These are phyloP conservation scores for Brettanomyces naardenensis DNA, from an alignment of 805 yeast species.

Conservation along the genomic window DNA sequence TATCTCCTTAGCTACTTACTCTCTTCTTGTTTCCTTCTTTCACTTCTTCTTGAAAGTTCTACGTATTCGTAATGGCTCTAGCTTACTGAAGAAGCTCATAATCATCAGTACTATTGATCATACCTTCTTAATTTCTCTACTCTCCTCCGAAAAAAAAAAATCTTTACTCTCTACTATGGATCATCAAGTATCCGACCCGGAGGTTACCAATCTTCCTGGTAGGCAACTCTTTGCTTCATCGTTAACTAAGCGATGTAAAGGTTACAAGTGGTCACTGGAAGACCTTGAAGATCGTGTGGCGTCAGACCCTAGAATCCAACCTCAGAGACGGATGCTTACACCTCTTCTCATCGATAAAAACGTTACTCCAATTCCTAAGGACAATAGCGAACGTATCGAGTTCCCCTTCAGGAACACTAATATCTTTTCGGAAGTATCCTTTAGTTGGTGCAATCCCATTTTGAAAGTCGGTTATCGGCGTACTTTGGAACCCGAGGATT, in stretches of 20 bases:
- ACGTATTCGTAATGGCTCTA: not conserved
- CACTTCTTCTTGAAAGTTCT: not conserved
- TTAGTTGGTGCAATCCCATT: conserved; percentile 64
- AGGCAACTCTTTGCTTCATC: not conserved
- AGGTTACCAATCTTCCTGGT: conserved; percentile 1
- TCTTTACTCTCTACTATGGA: too few relatives aligned
- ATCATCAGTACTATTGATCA: too few relatives aligned
- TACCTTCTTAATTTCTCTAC: too few relatives aligned
- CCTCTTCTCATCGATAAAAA: conserved; percentile 22
- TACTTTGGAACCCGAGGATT: conserved; percentile 59
- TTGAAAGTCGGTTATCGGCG: conserved; percentile 63
- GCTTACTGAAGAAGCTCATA: not conserved
- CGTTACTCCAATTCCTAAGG: conserved; percentile 47
- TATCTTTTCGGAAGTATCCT: conserved; percentile 35
- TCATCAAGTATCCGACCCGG: too few relatives aligned
- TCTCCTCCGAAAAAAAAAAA: too few relatives aligned
- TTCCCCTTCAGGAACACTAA: conserved; percentile 38
- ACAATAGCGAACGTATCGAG: conserved; percentile 35
- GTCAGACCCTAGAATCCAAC: conserved; percentile 16
- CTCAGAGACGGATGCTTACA: conserved; percentile 29
- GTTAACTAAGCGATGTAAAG: not conserved
- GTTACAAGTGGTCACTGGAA: conserved; percentile 7
- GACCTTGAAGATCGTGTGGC: conserved; percentile 11
- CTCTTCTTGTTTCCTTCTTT: not conserved
- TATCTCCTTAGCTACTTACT: too few relatives aligned